Base-by-base conservation (phyloP, 2,329 filamentous ascomycete genomes). In the Cladophialophora psammophila region DNA sequence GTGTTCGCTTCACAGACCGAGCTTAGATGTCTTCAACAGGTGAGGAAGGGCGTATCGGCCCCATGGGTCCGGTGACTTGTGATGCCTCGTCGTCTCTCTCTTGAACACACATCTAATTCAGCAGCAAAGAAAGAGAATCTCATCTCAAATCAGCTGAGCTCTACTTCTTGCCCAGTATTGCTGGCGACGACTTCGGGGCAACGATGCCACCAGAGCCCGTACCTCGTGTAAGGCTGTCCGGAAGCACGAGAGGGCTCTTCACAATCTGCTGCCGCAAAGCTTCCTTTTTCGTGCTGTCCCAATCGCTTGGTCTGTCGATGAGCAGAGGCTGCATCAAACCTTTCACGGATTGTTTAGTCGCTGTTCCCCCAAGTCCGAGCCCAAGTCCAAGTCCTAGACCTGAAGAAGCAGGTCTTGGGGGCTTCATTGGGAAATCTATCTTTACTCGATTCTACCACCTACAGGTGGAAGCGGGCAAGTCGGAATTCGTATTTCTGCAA, bases 401-500 rank as follows among this genome's bases (percentile, higher is more conserved):
- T 50, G 45, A 26, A 50, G 45, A 50, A 50, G 45, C 18, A 50
- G 20, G 45, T 50, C 45, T 50, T 50, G 8, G 10, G 18, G 2
- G 45, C 45, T 50, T 50, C 15, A 50, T 50, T 50, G 26, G 45
- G 45, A 50, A 50, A 20, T 50, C 45, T 26, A 50, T 13, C 18
- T 9, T 50, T 50, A 50, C 45, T 50, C 18, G 20, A 50, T 50
- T 20, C 45, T 26, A 26, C 45, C 26, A 12, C 20, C 45, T 50
- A 50, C 45, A 50, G 18, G 18, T 50, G 45, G 18, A 50, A 50
- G 40, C 34, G 57, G 20, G 57, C 57, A 36, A 45, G 2, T 34
- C 58, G 59, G 59, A 61, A 31, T 40, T 38, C 10, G 48, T 55
- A 15, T 63, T 42, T 32, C 54, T 63, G 38, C 38, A 20, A 12